Conservation (phyloP, 768 basidiomycete species). For the Suillus sp. region DNA sequence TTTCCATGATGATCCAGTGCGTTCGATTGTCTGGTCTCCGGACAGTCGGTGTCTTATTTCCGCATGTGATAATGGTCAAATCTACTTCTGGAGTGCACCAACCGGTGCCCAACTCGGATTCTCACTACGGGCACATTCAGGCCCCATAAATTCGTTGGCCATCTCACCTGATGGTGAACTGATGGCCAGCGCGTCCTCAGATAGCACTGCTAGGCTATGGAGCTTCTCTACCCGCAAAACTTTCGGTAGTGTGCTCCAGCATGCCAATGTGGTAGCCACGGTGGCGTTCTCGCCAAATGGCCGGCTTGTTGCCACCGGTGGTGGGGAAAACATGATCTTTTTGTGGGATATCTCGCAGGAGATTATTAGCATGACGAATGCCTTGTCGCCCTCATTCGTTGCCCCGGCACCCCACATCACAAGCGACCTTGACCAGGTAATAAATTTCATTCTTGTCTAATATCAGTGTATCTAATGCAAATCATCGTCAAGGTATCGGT, state of each 20-base stretch:
- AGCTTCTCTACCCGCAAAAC: neutral
- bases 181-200: neutral
- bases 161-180: neutral
- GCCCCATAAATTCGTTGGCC: neutral
- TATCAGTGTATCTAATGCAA: neutral
- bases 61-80: neutral
- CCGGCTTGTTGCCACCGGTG: neutral
- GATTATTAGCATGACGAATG: neutral
- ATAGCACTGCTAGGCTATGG: neutral
- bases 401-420: neutral
- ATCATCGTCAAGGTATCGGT: neutral
- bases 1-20: neutral
- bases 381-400: neutral
- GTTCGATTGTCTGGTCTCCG: neutral
- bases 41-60: neutral
- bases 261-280: neutral
- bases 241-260: neutral
- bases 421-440: neutral
- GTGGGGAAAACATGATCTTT: neutral
- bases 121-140: neutral
- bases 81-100: neutral
- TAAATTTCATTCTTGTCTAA: neutral
- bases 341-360: neutral
- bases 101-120: neutral
- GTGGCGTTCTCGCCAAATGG: neutral